Evolutionary conservation across 345 rosid species (phyloP), one percentile per base, ranked within the genome.

Genomic region (Aquilaria yunnanensis): DNA sequence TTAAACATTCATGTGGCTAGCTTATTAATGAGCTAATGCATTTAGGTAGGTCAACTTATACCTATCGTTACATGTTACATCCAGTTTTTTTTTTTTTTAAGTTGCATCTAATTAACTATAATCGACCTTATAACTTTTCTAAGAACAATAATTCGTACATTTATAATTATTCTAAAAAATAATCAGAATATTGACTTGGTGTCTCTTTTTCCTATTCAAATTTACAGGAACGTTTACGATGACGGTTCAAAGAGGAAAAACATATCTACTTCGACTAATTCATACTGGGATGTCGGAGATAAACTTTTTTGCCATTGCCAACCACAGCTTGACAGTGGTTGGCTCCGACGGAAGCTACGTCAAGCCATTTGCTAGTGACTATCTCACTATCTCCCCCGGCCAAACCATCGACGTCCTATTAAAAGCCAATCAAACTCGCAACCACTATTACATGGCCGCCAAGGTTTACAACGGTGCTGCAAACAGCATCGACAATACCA

Each of bases 401-500:
- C 71, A 70, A 47, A 77, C 81, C 16, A 59, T 67, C 14, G 78
- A 77, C 31, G 68, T 70, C 3, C 57, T 77, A 1, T 5, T 77
- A 59, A 64, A 61, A 0, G 43, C 75, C 2, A 53, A 73, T 61
- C 57, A 67, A 51, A 13, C 69, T 1, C 67, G 63, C 0, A 55
- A 70, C 7, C 57, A 31, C 5, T 74, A 78, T 51, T 78, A 74
- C 79, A 74, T 74, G 74, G 62, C 69, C 1, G 54, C 67, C 9
- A 60, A 37, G 16, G 74, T 63, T 5, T 68, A 68, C 7, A 49
- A 12, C 14, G 56, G 64, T 46, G 23, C 53, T 9, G 0, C 0
- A 37, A 37, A 37, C 5, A 37, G 43, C 12, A 6, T 61, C 55
- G 43, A 32, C 46, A 62, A 73, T 29, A 0, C 64, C 12, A 72